phyloP scores from a whole-genome alignment of 1,284 basidiomycete genomes.

The Rugiboletus extremiorientalis region DNA sequence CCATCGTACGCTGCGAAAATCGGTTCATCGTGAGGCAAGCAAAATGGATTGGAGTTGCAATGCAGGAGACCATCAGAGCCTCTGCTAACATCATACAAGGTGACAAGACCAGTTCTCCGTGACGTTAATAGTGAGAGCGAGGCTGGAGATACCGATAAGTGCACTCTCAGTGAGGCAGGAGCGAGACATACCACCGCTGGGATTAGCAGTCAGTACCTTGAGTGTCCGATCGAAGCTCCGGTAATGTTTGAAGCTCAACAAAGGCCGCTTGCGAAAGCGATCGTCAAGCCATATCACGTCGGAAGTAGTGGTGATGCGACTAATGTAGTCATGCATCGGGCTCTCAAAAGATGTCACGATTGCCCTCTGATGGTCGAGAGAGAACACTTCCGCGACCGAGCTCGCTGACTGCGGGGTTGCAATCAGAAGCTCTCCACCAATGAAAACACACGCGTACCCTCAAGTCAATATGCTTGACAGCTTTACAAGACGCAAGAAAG shows the following conservation, averaged over 20 bases:
- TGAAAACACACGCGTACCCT: slow-evolving; percentile 39
- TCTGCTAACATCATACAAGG: slow-evolving; percentile 59
- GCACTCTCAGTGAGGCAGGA: background rate
- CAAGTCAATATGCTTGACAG: slow-evolving; percentile 44
- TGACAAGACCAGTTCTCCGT: slow-evolving; percentile 53
- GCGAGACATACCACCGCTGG: slow-evolving; percentile 38
- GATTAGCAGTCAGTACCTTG: slow-evolving; percentile 38
- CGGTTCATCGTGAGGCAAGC: slow-evolving; percentile 36
- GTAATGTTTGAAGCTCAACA: slow-evolving; percentile 60
- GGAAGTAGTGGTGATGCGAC: slow-evolving; percentile 56
- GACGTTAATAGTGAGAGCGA: slow-evolving; percentile 57
- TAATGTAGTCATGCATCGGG: slow-evolving; percentile 40
- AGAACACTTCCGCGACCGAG: slow-evolving; percentile 35
- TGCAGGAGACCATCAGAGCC: slow-evolving; percentile 42
- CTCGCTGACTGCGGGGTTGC: slow-evolving; percentile 24
- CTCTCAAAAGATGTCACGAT: slow-evolving; percentile 54
- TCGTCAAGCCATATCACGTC: slow-evolving; percentile 68
- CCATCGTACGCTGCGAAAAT: slow-evolving; percentile 41
- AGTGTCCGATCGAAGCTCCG: slow-evolving; percentile 62
- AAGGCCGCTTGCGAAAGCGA: slow-evolving; percentile 51
- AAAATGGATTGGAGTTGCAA: slow-evolving; percentile 46
- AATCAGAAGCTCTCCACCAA: slow-evolving; percentile 6
- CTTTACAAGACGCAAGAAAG: slow-evolving; percentile 34
- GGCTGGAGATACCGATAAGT: slow-evolving; percentile 25
- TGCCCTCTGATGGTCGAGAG: slow-evolving; percentile 34